Base-by-base conservation (phyloP, 2,329 filamentous ascomycete genomes). In the Nectriaceae sp. region DNA sequence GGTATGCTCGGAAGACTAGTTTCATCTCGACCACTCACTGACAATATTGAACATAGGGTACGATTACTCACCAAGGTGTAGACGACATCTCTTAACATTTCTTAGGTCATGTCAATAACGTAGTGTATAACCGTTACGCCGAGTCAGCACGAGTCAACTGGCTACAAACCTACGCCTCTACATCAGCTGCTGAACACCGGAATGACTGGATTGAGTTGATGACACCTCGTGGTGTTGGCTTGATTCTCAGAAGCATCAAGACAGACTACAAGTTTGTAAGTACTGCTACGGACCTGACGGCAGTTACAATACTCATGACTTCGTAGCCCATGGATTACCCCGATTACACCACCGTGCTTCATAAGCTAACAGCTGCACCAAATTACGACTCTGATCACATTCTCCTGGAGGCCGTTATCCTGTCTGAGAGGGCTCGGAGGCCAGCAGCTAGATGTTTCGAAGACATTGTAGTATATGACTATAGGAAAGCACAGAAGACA, bases 231-330 rank as follows among this genome's bases (percentile, higher is more conserved):
- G 79, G 80, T 1, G 74, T 84, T 16, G 91, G 92, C 0, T 66
- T 96, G 47, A 94, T 96, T 50, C 70, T 96, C 63, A 81, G 84
- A 60, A 90, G 85, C 58, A 90, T 96, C 57, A 87, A 80, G 59
- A 85, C 88, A 0, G 87, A 95, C 57, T 96, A 88, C 70, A 96
- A 96, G 72, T 91, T 95, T 72, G 90, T 94, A 65, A 55, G 86
- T 76, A 10, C 5, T 3, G 4, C 24, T 21, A 19, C 33, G 5
- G 10, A 31, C 26, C 26, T 31, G 10, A 10, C 10, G 10, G 26
- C 8, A 31, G 26, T 10, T 31, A 31, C 26, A 31, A 31, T 8
- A 31, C 26, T 31, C 13, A 36, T 16, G 24, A 11, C 33, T 16
- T 2, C 3, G 40, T 56, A 90, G 88, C 90, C 91, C 15, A 87